phyloP scores from a whole-genome alignment of 2,329 filamentous ascomycete genomes.

The Colletotrichum sp. region DNA sequence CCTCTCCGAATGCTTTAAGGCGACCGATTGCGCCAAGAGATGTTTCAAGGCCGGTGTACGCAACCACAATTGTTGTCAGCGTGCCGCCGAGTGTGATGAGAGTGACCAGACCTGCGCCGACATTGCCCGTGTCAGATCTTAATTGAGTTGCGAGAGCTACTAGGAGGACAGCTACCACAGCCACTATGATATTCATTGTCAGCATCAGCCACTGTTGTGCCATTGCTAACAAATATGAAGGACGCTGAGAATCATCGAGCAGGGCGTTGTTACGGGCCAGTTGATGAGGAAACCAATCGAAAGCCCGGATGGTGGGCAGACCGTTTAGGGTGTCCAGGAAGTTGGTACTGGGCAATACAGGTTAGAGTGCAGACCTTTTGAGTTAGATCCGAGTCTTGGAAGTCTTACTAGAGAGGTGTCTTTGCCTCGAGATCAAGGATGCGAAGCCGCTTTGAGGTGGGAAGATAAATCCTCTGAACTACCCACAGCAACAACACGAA shows the following conservation, averaged over 20 bases:
- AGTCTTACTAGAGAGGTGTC: conserved; percentile 54
- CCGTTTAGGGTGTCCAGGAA: conserved; percentile 63
- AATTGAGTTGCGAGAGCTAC: conserved; percentile 53
- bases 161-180: conserved; percentile 50
- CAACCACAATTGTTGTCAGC: conserved; percentile 32
- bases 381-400: background rate
- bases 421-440: conserved; percentile 68
- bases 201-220: conserved; percentile 64
- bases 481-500: conserved; percentile 49
- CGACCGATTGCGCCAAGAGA: conserved; percentile 30
- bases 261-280: conserved; percentile 46
- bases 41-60: conserved; percentile 36
- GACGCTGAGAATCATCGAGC: conserved; percentile 59
- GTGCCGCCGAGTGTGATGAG: conserved; percentile 40
- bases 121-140: conserved; percentile 37
- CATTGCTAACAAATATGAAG: conserved; percentile 61
- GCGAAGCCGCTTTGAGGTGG: conserved; percentile 64
- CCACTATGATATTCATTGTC: conserved; percentile 54
- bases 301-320: conserved; percentile 60
- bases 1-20: conserved; percentile 30
- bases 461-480: conserved; percentile 62
- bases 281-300: conserved; percentile 55
- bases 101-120: conserved; percentile 42
- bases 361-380: background rate
- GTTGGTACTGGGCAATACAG: conserved; percentile 37